Base-by-base conservation (phyloP, 441 rosid species). In the Eutrema salsugineum region DNA sequence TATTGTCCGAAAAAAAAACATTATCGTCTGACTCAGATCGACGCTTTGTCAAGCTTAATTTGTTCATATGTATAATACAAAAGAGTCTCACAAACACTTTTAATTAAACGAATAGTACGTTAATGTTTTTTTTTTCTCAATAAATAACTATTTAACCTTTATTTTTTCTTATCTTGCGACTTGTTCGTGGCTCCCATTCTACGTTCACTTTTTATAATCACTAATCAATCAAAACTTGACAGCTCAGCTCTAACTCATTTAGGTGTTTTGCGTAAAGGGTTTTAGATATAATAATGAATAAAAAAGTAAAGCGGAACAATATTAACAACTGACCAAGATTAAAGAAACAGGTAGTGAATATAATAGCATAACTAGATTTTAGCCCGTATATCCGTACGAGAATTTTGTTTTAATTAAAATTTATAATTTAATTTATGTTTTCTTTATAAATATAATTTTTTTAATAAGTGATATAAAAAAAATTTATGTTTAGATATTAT, bases 11-110 rank as follows among this genome's bases (percentile, higher is more conserved):
- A 79, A 71, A 30, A 22, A 70, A 60, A 48, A 77, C 80, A 68
- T 63, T 67, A 66, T 79, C 78, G 27, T 82, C 84, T 62, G 82
- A 82, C 81, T 84, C 84, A 83, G 85, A 86, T 84, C 81, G 78
- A 64, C 63, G 47, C 72, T 72, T 53, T 71, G 72, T 66, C 72
- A 75, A 75, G 76, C 66, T 80, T 57, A 70, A n/a, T 64, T 70
- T 70, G 57, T 70, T 50, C 62, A 57, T 68, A 46, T 63, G 79
- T 70, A 56, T 62, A 76, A 51, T 61, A 61, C 6, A 39, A 51
- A 81, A 71, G 76, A 66, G 68, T 56, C 63, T 66, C 60, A 68
- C 63, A 76, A 63, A 60, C 81, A 65, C 75, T 54, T 68, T 71
- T 73, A 14, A 48, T 72, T 66, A 75, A 75, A 68, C 40, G 51